Evolutionary conservation across 805 yeast genomes (phyloP), one percentile per base, ranked within the genome.

Genomic region (Metschnikowia anglica): DNA sequence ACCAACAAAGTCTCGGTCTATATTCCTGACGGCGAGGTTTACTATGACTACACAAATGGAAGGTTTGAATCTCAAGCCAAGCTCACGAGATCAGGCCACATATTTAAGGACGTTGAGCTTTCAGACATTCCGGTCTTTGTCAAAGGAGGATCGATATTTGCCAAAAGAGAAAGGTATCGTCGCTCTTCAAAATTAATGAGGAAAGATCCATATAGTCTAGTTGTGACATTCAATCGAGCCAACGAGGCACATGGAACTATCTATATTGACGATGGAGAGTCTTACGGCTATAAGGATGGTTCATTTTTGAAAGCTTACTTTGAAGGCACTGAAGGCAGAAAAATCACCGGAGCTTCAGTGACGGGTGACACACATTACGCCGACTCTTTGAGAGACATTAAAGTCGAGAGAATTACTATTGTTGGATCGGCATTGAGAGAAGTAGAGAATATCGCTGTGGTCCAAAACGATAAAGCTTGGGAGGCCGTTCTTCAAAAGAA

Each of bases 241-340:
- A 82, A 81, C 1, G 49, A 54, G 5, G 88, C 90, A 0, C 61
- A 62, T 0, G 85, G 86, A 2, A 61, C 65, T 13, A 59, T 90
- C 24, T 90, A 89, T 60, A 62, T 85, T 27, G 98, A 90, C 60
- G 98, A 90, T 62, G 96, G 95, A 12, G 85, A 82, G 52, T 72
- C 90, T 0, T 86, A 75, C 52, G 76, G 70, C 33, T 80, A 80
- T 58, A 44, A 60, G 24, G 51, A 65, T 2, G 85, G 83, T 5
- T 81, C 78, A 20, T 82, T 48, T 54, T 41, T 79, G 2, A 60
- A 66, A 33, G 56, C 79, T 2, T 54, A 66, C 2, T 71, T 86
- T 25, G 50, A 49, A 2, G 45, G 43, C 2, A 18, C 13, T 28
- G 39, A 26, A 4, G 46, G 45, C 17, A 34, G 19, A 9, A n/a